These are phyloP conservation scores for Hypomyces perniciosus DNA, from an alignment of 2,329 filamentous ascomycete species.

Conservation along the genomic window DNA sequence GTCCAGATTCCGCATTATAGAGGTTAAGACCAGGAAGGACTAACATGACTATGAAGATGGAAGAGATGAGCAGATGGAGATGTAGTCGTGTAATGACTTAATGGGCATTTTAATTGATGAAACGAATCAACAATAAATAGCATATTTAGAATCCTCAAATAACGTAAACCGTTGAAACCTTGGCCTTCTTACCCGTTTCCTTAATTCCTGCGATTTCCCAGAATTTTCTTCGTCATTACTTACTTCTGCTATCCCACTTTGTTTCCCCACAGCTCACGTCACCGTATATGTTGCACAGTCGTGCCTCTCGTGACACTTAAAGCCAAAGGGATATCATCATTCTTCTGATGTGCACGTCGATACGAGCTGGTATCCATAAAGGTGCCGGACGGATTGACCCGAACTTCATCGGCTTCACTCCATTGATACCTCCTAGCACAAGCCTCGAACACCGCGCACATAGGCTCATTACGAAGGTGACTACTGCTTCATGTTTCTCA, in stretches of 20 bases:
- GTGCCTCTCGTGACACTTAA: neutral
- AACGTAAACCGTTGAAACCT: too few species aligned
- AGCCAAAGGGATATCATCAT: neutral
- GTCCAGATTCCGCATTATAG: conserved; percentile 14
- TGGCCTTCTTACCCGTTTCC: too few species aligned
- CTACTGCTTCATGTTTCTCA: neutral
- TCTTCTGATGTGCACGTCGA: neutral
- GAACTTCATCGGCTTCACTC: neutral
- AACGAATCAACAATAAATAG: too few species aligned
- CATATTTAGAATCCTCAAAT: too few species aligned
- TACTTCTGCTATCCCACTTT: too few species aligned
- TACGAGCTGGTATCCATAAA: neutral
- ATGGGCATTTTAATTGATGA: too few species aligned
- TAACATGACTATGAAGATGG: neutral
- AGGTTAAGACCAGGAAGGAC: neutral
- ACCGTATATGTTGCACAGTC: neutral
- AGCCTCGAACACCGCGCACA: neutral
- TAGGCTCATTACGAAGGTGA: neutral
- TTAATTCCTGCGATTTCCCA: too few species aligned
- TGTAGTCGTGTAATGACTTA: too few species aligned
- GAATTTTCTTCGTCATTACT: too few species aligned
- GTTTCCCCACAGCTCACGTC: too few species aligned
- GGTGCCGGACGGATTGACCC: neutral
- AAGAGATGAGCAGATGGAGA: too few species aligned
- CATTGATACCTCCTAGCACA: neutral